Percentiles rank a stretch among this genome's conserved stretches.
phyloP scores from a whole-genome alignment of 78 protist species.

The Creolimax fragrantissima region DNA sequence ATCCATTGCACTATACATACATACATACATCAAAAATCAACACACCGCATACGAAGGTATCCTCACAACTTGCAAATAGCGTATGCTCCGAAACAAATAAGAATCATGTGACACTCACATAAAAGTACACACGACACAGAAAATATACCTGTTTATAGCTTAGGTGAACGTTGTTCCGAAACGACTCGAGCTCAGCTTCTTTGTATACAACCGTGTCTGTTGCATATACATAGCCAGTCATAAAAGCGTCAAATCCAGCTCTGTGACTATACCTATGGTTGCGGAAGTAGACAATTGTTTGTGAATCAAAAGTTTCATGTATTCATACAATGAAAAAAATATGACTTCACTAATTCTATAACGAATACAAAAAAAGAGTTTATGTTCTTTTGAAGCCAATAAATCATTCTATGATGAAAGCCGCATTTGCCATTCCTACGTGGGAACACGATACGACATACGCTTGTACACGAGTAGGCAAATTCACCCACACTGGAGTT shows the following conservation, averaged over 20 bases:
- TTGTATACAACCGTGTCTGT: background rate
- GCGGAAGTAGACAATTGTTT: too few relatives aligned
- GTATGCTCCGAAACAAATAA: background rate
- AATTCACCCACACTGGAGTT: too few relatives aligned
- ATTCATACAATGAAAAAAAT: background rate
- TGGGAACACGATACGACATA: too few relatives aligned
- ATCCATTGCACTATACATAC: background rate
- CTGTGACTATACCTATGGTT: background rate
- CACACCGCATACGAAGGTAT: background rate
- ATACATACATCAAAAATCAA: background rate
- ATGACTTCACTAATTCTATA: too few relatives aligned
- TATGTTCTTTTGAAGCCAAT: too few relatives aligned
- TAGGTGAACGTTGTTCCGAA: background rate
- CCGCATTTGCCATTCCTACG: too few relatives aligned
- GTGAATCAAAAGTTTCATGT: too few relatives aligned
- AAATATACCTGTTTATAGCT: conserved; percentile 15
- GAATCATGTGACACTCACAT: background rate
- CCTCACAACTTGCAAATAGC: background rate
- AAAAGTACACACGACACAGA: too few relatives aligned
- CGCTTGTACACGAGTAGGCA: too few relatives aligned
- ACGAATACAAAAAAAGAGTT: too few relatives aligned
- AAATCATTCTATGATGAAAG: too few relatives aligned
- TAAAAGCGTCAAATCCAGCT: conserved; percentile 27
- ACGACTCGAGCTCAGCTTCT: background rate
- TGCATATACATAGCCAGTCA: conserved; percentile 20